These are phyloP conservation scores for Cystofilobasidium macerans DNA, from an alignment of 768 basidiomycete species.

Conservation along the genomic window DNA sequence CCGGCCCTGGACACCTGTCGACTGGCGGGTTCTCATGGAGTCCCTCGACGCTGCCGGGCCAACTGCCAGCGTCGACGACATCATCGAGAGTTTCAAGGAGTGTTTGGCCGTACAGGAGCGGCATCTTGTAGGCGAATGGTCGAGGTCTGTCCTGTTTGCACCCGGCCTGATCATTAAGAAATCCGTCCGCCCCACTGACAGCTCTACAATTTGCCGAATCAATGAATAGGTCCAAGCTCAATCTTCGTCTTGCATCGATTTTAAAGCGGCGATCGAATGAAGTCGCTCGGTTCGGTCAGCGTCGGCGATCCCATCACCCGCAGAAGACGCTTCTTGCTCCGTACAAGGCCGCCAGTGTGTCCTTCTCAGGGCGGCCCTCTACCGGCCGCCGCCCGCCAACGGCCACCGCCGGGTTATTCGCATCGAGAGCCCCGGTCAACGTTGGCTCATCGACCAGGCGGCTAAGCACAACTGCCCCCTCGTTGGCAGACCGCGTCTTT, in stretches of 20 bases:
- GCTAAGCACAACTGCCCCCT: too few species aligned
- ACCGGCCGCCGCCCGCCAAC: too few species aligned
- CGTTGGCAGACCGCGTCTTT: too few species aligned
- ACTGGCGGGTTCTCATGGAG: constrained; percentile 19
- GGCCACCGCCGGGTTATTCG: too few species aligned
- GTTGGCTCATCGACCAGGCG: too few species aligned
- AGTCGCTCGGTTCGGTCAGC: background rate
- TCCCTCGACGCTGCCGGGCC: constrained; percentile 7
- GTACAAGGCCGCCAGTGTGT: constrained; percentile 8
- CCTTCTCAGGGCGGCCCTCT: too few species aligned
- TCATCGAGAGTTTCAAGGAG: background rate
- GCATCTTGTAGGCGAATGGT: constrained; percentile 16
- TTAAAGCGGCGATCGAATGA: constrained; percentile 11
- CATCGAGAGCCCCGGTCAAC: too few species aligned
- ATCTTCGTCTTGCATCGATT: constrained; percentile 12
- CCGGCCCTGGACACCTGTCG: constrained; percentile 13
- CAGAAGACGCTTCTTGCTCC: constrained; percentile 8
- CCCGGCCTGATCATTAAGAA: too few species aligned
- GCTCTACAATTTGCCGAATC: too few species aligned
- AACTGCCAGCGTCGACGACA: background rate
- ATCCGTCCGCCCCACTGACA: background rate
- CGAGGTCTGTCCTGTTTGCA: background rate
- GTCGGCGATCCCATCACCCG: constrained; percentile 19
- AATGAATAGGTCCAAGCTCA: constrained; percentile 7
- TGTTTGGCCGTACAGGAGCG: background rate